Conservation (phyloP, 768 basidiomycete genomes). For the Pisolithus orientalis region DNA sequence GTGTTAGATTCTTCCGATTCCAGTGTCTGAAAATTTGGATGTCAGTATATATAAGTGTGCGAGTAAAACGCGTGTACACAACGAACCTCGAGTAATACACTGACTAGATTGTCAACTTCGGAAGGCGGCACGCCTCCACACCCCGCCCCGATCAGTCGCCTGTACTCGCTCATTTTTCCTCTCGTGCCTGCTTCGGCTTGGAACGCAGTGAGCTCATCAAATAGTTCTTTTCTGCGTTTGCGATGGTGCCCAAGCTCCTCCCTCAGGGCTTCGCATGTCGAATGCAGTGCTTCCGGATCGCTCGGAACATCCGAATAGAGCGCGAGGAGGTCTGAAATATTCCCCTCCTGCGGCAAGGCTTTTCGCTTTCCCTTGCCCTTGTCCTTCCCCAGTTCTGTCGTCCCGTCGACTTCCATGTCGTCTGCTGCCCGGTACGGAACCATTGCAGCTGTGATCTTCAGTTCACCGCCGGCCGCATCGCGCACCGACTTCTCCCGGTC, state of each 20-base stretch:
- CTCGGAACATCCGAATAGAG: slow-evolving; percentile 54
- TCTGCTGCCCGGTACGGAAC: slow-evolving; percentile 43
- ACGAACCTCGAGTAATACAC: slow-evolving; percentile 77
- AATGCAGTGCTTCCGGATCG: slow-evolving; percentile 46
- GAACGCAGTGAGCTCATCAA: slow-evolving; percentile 71
- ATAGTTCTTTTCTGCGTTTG: slow-evolving; percentile 62
- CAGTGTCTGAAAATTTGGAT: slow-evolving; percentile 48
- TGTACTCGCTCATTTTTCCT: slow-evolving; percentile 83
- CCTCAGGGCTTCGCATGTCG: slow-evolving; percentile 53
- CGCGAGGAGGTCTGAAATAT: slow-evolving; percentile 56
- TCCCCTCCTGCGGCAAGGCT: slow-evolving; percentile 42
- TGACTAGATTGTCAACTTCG: slow-evolving; percentile 86
- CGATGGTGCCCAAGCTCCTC: slow-evolving; percentile 61
- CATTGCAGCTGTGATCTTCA: slow-evolving; percentile 41
- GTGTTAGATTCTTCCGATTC: slow-evolving; percentile 78
- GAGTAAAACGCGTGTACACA: neutral
- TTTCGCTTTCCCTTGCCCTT: slow-evolving; percentile 53
- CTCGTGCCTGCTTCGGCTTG: slow-evolving; percentile 89
- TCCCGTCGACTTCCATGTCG: slow-evolving; percentile 36
- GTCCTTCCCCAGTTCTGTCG: slow-evolving; percentile 34
- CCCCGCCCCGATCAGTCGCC: slow-evolving; percentile 82
- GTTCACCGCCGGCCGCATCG: slow-evolving; percentile 53
- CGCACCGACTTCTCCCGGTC: slow-evolving; percentile 65
- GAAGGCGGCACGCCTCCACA: slow-evolving; percentile 80
- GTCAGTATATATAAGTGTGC: neutral